phyloP scores from a whole-genome alignment of 768 basidiomycete genomes.

The Hypholoma sublateritium region DNA sequence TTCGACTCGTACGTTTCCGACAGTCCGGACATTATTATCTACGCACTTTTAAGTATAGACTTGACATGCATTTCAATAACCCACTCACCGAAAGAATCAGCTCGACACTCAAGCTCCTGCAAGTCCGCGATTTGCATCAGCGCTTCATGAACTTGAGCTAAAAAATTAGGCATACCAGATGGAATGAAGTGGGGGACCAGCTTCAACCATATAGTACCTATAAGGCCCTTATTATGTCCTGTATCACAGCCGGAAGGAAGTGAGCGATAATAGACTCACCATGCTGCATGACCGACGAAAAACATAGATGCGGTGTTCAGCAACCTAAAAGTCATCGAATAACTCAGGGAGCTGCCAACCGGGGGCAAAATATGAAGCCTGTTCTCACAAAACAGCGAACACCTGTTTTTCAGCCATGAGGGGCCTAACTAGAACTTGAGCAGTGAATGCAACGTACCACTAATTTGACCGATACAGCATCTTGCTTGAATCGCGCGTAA shows the following conservation, averaged over 20 bases:
- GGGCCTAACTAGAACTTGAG: no score
- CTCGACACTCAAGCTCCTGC: conserved; percentile 35
- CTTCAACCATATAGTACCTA: conserved; percentile 29
- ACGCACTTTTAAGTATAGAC: not conserved
- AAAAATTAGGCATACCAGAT: conserved; percentile 24
- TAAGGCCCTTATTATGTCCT: not conserved
- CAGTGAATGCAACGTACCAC: conserved; percentile 16
- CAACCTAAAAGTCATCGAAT: not conserved
- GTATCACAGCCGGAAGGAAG: not conserved
- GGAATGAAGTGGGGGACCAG: conserved; percentile 14
- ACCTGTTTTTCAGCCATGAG: conserved; percentile 6
- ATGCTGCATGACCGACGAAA: conserved; percentile 30
- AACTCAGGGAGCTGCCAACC: conserved; percentile 11
- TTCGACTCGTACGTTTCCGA: conserved; percentile 25
- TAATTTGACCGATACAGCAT: conserved; percentile 25
- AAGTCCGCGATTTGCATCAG: not conserved
- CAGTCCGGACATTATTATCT: conserved; percentile 35
- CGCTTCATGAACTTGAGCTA: not conserved
- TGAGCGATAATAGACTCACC: conserved; percentile 17
- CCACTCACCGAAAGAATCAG: conserved; percentile 26
- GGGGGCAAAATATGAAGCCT: no score
- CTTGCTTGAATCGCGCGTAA: conserved; percentile 28
- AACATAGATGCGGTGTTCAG: conserved; percentile 30
- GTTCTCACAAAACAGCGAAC: conserved; percentile 23
- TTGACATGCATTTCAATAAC: not conserved